phyloP scores from a whole-genome alignment of 768 basidiomycete species.

The Heimioporus sp. region DNA sequence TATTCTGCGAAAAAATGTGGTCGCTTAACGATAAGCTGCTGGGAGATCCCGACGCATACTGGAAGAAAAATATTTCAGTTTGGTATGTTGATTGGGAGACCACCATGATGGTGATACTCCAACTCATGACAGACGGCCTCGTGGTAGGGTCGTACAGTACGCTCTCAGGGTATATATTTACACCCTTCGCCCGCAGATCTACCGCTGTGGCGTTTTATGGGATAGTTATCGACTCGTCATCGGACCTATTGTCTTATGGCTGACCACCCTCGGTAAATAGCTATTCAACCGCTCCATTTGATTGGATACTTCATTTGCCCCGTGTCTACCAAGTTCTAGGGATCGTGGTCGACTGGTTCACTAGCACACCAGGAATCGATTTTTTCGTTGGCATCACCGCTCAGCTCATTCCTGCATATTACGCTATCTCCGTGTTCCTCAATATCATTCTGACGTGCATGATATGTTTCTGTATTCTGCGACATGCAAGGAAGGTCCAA shows the following conservation, averaged over 20 bases:
- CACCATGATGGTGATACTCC: slow-evolving; percentile 21
- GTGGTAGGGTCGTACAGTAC: slow-evolving; percentile 14
- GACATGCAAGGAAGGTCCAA: not conserved
- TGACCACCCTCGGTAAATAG: slow-evolving; percentile 9
- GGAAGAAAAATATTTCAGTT: slow-evolving; percentile 11
- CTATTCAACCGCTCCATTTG: too few relatives aligned
- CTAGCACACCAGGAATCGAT: not conserved
- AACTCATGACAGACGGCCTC: slow-evolving; percentile 30
- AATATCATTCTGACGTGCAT: slow-evolving; percentile 4
- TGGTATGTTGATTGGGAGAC: slow-evolving; percentile 20
- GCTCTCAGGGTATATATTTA: not conserved
- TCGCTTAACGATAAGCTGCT: slow-evolving; percentile 26
- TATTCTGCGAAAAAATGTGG: slow-evolving; percentile 30
- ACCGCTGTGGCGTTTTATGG: slow-evolving; percentile 38
- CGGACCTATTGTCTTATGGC: slow-evolving; percentile 14
- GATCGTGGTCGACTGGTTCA: not conserved
- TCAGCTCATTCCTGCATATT: slow-evolving; percentile 4
- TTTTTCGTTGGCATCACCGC: not conserved
- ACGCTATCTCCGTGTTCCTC: not conserved
- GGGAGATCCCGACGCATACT: slow-evolving; percentile 22
- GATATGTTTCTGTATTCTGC: slow-evolving; percentile 12
- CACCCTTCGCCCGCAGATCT: slow-evolving; percentile 24
- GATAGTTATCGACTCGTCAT: slow-evolving; percentile 6
- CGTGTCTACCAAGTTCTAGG: slow-evolving; percentile 4
- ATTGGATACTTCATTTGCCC: not conserved